Percentiles rank a stretch among this genome's conserved stretches.
Evolutionary conservation across 139 green algal genomes (phyloP).

Genomic region (Haematococcus lacustris): DNA sequence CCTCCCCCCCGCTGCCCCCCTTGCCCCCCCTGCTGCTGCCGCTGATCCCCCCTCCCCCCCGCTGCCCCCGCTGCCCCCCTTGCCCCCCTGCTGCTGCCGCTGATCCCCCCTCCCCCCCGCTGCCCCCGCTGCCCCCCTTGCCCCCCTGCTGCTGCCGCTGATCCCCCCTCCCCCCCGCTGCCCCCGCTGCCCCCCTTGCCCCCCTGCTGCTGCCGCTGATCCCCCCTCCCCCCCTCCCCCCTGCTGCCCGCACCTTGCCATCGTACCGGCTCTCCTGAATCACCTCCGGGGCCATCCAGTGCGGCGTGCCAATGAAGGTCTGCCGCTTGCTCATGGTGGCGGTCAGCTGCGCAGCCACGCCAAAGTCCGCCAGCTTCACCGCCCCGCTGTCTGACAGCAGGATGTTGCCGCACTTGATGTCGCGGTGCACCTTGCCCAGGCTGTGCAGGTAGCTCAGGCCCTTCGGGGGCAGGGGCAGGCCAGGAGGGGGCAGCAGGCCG

Average conservation of each 20-base stretch:
- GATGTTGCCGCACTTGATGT: conserved; percentile 97
- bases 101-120: too few species aligned
- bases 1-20: too few species aligned
- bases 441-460: conserved; percentile 82
- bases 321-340: conserved; percentile 81
- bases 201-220: too few species aligned
- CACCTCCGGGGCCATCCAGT: conserved; percentile 96
- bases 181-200: too few species aligned
- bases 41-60: too few species aligned
- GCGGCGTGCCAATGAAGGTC: conserved; percentile 92
- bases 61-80: too few species aligned
- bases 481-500: neutral
- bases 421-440: conserved; percentile 80
- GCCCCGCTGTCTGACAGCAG: conserved; percentile 59
- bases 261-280: conserved; percentile 86
- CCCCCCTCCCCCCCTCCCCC: too few species aligned
- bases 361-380: conserved; percentile 85
- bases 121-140: too few species aligned
- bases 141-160: too few species aligned
- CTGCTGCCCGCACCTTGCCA: conserved; percentile 76
- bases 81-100: too few species aligned
- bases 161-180: too few species aligned
- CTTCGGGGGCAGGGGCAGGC: conserved; percentile 6
- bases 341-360: conserved; percentile 76
- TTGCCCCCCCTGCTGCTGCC: too few species aligned